Evolutionary conservation across 2,329 filamentous ascomycete genomes (phyloP), one percentile per base, ranked within the genome.

Genomic region (Colletotrichum tropicale): DNA sequence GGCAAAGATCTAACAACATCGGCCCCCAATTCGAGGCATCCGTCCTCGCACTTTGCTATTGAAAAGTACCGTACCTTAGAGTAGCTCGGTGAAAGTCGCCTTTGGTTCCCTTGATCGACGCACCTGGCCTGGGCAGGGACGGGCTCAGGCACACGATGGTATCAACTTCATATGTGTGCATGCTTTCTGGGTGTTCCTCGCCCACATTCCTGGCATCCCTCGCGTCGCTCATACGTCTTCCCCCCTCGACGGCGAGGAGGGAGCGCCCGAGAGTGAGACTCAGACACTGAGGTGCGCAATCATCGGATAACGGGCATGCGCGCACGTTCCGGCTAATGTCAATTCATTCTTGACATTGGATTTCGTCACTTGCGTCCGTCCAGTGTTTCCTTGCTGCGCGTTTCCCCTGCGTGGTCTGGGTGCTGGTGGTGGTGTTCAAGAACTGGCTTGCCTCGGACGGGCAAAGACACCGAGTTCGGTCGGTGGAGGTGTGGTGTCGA

Each of bases 131-230:
- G 18, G 38, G 12, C 26, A 66, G 55, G 30, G 72, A 36, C 60
- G 28, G 55, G 48, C 65, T 34, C 65, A 56, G 52, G 66, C 66
- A 30, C 32, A 67, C 61, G 38, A 66, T 48, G 32, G 62, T 24
- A 62, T 65, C 68, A 55, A 65, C 38, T 26, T 15, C 43, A n/a
- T 65, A 30, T 30, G 43, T 6, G n/a, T 52, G 43, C 43, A 52
- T 52, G 43, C 12, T 52, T 52, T 52, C 43, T 48, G n/a, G 43
- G 43, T 48, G 43, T 21, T 28, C 30, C 43, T 48, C 48, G 48
- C 69, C 69, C 48, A 73, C 56, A 68, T 73, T 75, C 70, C 73
- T 56, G 13, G 8, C 70, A 73, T 73, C 70, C 73, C 73, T 75
- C 69, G 48, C 64, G 43, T 72, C 30, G 69, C 62, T 75, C 71